Base-by-base conservation (phyloP, 2,329 filamentous ascomycete genomes). In the Boeremia lycopersici region DNA sequence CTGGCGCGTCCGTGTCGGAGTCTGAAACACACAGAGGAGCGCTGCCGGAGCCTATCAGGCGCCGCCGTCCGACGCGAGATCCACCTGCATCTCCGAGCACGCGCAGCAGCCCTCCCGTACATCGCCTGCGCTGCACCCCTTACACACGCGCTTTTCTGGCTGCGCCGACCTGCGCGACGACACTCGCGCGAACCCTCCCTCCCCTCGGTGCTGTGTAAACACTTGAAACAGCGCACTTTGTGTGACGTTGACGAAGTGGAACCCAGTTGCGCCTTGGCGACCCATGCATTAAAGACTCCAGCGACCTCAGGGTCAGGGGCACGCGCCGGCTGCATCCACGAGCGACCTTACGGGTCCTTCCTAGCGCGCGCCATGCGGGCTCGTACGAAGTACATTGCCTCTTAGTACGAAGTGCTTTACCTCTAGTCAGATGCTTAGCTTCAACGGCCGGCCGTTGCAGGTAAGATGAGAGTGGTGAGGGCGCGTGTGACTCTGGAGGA, bases 181-280 rank as follows among this genome's bases (percentile, higher is more conserved):
- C 19, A 23, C 19, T 2, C 19, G 19, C 34, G 34, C 34, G 10
- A 9, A 10, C 34, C 8, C 34, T 10, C 15, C 34, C 15, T 36
- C 34, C 4, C 11, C 15, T 36, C 34, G 39, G 30, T 25, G 19
- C 13, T 47, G 44, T 48, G 34, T 39, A 34, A 39, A 26, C 53
- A 38, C 35, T 39, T 59, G 56, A 56, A 59, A 59, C 56, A 53
- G 40, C 41, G 38, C 39, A 39, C 39, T 55, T 41, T 35, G 45
- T 42, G 42, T 53, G 44, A 48, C 39, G 44, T 53, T 31, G 25
- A 40, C 39, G 33, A 53, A 28, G 50, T 47, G 50, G 43, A 40
- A 36, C 43, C 38, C 25, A 5, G n/a, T 15, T n/a, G 26, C 8
- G n/a, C 26, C 50, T 52, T 46, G 42, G 42, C 31, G 13, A 35